Conservation (phyloP, 768 basidiomycete genomes). For the Lactarius hengduanensis region DNA sequence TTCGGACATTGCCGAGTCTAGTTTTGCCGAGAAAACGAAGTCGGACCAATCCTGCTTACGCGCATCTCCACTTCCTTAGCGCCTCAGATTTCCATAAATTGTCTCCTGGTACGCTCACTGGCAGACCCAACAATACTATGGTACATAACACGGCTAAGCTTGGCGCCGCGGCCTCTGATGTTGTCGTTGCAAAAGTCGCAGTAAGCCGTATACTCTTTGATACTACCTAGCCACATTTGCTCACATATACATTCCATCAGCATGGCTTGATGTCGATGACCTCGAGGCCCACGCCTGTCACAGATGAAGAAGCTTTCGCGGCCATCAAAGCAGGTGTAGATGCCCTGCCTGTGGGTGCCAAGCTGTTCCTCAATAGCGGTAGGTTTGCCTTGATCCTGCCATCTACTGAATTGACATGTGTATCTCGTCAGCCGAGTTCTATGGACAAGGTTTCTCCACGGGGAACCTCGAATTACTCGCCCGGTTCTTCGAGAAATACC, state of each 20-base stretch:
- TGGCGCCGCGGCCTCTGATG: slow-evolving; percentile 40
- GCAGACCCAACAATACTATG: slow-evolving; percentile 30
- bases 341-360: slow-evolving; percentile 43
- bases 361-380: slow-evolving; percentile 54
- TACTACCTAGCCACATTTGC: neutral
- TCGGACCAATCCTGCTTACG: neutral
- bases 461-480: slow-evolving; percentile 50
- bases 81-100: neutral
- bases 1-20: neutral
- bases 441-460: slow-evolving; percentile 43
- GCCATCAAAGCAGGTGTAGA: slow-evolving; percentile 55
- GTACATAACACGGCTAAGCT: slow-evolving; percentile 36
- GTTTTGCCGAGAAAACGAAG: neutral
- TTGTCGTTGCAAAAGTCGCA: slow-evolving; percentile 42
- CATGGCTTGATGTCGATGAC: slow-evolving; percentile 59
- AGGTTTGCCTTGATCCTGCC: slow-evolving; percentile 15
- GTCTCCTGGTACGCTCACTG: neutral
- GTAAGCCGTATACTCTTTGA: slow-evolving; percentile 33
- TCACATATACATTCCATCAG: slow-evolving; percentile 33
- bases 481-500: slow-evolving; percentile 49
- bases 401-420: neutral
- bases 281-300: slow-evolving; percentile 47
- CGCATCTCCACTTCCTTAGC: neutral
- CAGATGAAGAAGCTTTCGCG: slow-evolving; percentile 61
- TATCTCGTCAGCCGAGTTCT: slow-evolving; percentile 49